Conservation (phyloP, 1,284 basidiomycete genomes). For the Macrocystidia cucumis region DNA sequence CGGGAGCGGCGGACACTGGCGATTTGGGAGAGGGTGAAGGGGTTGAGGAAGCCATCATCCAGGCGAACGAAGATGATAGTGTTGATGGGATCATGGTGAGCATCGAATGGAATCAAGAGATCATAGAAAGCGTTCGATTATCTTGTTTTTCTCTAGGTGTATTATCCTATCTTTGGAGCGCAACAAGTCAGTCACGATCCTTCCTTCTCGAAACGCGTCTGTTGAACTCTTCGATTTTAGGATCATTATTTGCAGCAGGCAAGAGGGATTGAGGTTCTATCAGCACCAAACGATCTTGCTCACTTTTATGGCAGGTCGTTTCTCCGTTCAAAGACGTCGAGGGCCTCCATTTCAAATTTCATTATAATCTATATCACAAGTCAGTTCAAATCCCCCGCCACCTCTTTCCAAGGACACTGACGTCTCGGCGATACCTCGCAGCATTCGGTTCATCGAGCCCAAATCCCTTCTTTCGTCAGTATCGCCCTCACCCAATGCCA, state of each 20-base stretch:
- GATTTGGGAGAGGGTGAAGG: slow-evolving; percentile 51
- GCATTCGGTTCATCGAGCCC: slow-evolving; percentile 74
- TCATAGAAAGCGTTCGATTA: neutral
- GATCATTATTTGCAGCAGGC: slow-evolving; percentile 96
- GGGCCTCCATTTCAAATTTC: slow-evolving; percentile 92
- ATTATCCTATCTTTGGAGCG: slow-evolving; percentile 87
- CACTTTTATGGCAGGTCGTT: slow-evolving; percentile 54
- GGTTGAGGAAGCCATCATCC: slow-evolving; percentile 92
- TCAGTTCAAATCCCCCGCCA: slow-evolving; percentile 25
- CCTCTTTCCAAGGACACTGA: slow-evolving; percentile 1
- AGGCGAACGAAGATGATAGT: slow-evolving; percentile 82
- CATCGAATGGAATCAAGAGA: slow-evolving; percentile 1
- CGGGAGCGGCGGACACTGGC: slow-evolving; percentile 56
- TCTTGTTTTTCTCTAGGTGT: slow-evolving; percentile 50
- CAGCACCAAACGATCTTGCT: neutral
- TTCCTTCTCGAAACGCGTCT: neutral
- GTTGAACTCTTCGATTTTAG: slow-evolving; percentile 27
- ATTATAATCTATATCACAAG: slow-evolving; percentile 98
- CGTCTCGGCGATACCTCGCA: slow-evolving; percentile 18
- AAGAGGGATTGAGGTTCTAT: slow-evolving; percentile 3
- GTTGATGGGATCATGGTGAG: slow-evolving; percentile 95
- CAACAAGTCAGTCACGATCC: slow-evolving; percentile 53
- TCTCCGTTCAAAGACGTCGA: slow-evolving; percentile 97
- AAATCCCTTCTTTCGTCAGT: slow-evolving; percentile 46
- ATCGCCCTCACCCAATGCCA: slow-evolving; percentile 27